A percentile compares a stretch with the other conserved stretches of the same genome.
Evolutionary conservation across 2,329 filamentous ascomycete genomes (phyloP).

Genomic region (Didymella pinodella): DNA sequence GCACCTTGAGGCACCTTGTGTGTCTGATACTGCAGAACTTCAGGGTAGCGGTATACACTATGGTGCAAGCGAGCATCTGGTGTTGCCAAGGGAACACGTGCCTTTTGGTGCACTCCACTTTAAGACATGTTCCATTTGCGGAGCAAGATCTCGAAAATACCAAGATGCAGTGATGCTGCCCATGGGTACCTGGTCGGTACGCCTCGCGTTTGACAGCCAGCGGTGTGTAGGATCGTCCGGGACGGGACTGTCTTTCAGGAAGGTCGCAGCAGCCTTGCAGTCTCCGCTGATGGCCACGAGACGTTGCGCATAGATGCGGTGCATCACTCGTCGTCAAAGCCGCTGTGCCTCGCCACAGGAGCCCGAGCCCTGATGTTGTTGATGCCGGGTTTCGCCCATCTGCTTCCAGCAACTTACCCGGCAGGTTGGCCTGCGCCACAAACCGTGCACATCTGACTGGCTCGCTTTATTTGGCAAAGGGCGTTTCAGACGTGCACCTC

Average conservation of each 20-base stretch:
- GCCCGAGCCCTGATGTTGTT: neutral
- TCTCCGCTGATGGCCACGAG: slow-evolving; percentile 2
- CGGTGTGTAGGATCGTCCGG: slow-evolving; percentile 10
- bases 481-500: slow-evolving; percentile 20
- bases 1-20: neutral
- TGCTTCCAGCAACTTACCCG: slow-evolving; percentile 11
- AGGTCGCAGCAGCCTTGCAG: neutral
- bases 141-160: neutral
- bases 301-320: slow-evolving; percentile 14
- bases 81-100: neutral
- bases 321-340: neutral
- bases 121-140: neutral
- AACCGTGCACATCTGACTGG: slow-evolving; percentile 5
- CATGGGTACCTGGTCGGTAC: slow-evolving; percentile 9
- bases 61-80: neutral
- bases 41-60: neutral
- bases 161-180: slow-evolving; percentile 5
- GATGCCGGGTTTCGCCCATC: neutral
- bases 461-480: slow-evolving; percentile 14
- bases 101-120: slow-evolving; percentile 1
- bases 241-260: neutral
- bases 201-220: slow-evolving; percentile 8
- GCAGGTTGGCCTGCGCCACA: slow-evolving; percentile 8
- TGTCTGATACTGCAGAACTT: neutral
- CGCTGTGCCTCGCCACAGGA: slow-evolving; percentile 6